Percentiles rank a stretch among this genome's conserved stretches.
phyloP scores from a whole-genome alignment of 2,329 filamentous ascomycete genomes.

The Rutstroemia sp. region DNA sequence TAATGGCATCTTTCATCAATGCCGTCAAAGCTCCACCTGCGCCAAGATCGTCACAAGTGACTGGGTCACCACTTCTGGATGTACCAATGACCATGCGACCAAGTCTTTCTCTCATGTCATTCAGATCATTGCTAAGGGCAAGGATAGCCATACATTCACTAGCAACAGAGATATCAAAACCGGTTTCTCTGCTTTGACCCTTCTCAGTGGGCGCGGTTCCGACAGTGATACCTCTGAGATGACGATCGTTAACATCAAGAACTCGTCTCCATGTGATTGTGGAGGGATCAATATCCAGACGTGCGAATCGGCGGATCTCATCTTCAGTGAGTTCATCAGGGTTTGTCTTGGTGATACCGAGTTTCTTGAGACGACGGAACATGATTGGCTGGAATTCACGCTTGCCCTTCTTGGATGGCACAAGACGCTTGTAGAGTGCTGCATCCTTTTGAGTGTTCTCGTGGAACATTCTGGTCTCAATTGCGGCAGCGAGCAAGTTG shows the following conservation, averaged over 20 bases:
- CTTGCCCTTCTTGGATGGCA: constrained; percentile 85
- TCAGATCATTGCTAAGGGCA: constrained; percentile 79
- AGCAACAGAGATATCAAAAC: constrained; percentile 96
- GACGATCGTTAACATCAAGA: constrained; percentile 93
- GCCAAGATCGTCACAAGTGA: constrained; percentile 94
- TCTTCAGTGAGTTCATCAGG: constrained; percentile 86
- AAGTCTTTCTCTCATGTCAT: constrained; percentile 86
- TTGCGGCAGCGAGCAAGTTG: constrained; percentile 91
- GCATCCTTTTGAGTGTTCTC: constrained; percentile 92
- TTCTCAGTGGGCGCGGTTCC: constrained; percentile 87
- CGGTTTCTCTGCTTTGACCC: constrained; percentile 79
- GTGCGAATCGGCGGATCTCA: constrained; percentile 81
- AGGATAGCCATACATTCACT: constrained; percentile 98
- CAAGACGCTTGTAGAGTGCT: constrained; percentile 77
- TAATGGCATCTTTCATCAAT: constrained; percentile 96
- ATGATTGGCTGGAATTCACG: constrained; percentile 82
- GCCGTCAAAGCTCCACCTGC: constrained; percentile 87
- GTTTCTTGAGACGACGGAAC: constrained; percentile 88
- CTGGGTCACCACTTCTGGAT: constrained; percentile 76
- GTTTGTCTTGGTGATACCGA: constrained; percentile 92
- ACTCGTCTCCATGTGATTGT: constrained; percentile 98
- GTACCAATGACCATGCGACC: constrained; percentile 94
- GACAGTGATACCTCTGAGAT: constrained; percentile 82
- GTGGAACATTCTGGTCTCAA: constrained; percentile 97
- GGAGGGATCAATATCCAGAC: constrained; percentile 90